Base-by-base conservation (phyloP, 2,329 filamentous ascomycete genomes). In the Colletotrichum trifolii region DNA sequence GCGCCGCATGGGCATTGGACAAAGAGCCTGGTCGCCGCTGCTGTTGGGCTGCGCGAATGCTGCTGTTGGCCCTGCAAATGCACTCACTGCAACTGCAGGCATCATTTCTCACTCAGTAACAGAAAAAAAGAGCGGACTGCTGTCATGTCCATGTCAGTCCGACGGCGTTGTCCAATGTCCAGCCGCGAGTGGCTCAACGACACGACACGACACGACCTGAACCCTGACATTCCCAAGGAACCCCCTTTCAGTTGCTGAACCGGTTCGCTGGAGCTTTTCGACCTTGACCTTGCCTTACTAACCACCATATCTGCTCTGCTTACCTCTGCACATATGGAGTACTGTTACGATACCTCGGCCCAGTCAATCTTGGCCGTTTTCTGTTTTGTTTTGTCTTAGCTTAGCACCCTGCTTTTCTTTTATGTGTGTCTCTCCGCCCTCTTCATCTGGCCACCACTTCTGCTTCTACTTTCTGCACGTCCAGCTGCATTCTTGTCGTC, bases 201-300 rank as follows among this genome's bases (percentile, higher is more conserved):
- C 33, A 49, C 56, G 42, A 40, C 52, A 53, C 62, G 62, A 46
- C 47, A 45, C 46, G 33, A 36, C 52, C 25, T 25, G 25, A 58
- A 48, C 62, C 58, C 62, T 65, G 62, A 62, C 62, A 62, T 65
- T 65, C 62, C 36, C 62, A 65, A 65, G 62, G 62, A 50, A 11
- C 39, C 62, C 62, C 62, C 62, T 65, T 62, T 46, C 62, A 65
- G 62, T 62, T 40, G 50, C 50, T 35, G 50, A 35, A 49, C 57
- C 61, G 50, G 62, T 57, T 52, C 62, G 52, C 52, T 46, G 12
- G 55, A 45, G 33, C 49, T 52, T 50, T 49, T 39, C 36, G 34
- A 35, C 38, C 47, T 36, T 42, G 49, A 49, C 48, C 60, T 53
- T 25, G 17, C 25, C 49, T 52, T 15, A 43, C 42, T 43, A 43